A percentile compares a stretch with the other conserved stretches of the same genome.
phyloP scores from a whole-genome alignment of 2,329 filamentous ascomycete genomes.

The Cryphonectria carpinicola region DNA sequence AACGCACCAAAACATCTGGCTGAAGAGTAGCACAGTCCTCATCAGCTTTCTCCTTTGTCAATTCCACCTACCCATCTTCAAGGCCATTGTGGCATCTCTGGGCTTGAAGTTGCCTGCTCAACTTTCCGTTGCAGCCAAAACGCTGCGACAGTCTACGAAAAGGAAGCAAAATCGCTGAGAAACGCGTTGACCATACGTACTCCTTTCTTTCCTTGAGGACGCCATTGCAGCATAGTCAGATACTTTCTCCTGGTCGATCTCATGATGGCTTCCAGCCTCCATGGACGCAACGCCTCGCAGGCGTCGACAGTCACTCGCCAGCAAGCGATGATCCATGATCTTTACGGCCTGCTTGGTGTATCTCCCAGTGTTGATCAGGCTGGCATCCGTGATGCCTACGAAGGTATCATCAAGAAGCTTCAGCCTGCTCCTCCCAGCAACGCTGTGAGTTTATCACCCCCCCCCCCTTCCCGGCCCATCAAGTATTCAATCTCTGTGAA shows the following conservation, averaged over 20 bases:
- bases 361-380: slow-evolving; percentile 20
- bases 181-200: neutral
- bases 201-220: neutral
- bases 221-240: neutral
- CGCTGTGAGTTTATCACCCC: neutral
- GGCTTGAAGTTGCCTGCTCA: neutral
- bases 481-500: too few species aligned
- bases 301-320: slow-evolving; percentile 19
- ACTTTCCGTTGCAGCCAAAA: neutral
- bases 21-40: neutral
- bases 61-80: neutral
- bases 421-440: slow-evolving; percentile 17
- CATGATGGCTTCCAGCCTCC: slow-evolving; percentile 11
- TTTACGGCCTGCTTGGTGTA: slow-evolving; percentile 24
- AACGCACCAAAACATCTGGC: neutral
- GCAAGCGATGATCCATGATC: slow-evolving; percentile 21
- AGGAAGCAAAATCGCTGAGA: neutral
- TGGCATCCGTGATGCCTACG: slow-evolving; percentile 19
- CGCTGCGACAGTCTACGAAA: neutral
- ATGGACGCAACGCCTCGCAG: slow-evolving; percentile 10
- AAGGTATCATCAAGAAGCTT: slow-evolving; percentile 12
- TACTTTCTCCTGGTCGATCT: neutral
- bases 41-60: neutral
- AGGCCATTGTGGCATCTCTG: neutral
- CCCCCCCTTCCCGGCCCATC: too few species aligned